Conservation (phyloP, 83 land plant species). For the Diphasiastrum complanatum region DNA sequence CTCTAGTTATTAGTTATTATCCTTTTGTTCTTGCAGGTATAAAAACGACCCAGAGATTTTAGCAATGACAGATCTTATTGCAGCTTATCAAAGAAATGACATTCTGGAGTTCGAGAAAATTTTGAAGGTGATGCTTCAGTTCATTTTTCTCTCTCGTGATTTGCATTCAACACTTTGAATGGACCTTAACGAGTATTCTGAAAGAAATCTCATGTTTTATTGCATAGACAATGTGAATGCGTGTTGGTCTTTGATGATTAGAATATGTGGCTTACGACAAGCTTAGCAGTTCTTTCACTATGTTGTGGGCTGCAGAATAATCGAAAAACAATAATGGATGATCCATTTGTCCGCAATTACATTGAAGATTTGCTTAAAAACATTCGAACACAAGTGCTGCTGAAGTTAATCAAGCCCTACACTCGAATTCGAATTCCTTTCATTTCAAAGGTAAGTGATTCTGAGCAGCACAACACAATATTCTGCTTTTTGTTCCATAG, state of each 20-base stretch:
- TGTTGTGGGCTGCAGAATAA: conserved; percentile 55
- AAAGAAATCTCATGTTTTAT: neutral
- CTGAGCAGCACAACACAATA: neutral
- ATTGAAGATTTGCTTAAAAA: conserved; percentile 94
- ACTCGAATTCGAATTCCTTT: conserved; percentile 95
- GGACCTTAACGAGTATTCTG: neutral
- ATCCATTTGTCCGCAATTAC: conserved; percentile 88
- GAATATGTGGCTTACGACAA: neutral
- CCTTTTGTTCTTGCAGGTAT: conserved; percentile 47
- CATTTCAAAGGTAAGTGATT: conserved; percentile 73
- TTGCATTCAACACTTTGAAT: neutral
- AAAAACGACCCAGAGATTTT: conserved; percentile 97
- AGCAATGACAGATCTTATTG: conserved; percentile 98
- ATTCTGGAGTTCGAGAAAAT: conserved; percentile 97
- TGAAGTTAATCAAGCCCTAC: conserved; percentile 96
- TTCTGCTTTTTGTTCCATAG: neutral
- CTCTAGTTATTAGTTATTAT: neutral
- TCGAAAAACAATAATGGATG: conserved; percentile 95
- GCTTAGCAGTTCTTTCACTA: conserved; percentile 3
- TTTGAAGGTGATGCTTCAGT: conserved; percentile 52
- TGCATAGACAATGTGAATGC: neutral
- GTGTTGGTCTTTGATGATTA: neutral
- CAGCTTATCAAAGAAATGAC: conserved; percentile 94
- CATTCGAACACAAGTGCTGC: conserved; percentile 85
- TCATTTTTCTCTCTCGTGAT: neutral